phyloP scores from a whole-genome alignment of 148 eudicot species.

The Fagopyrum esculentum region DNA sequence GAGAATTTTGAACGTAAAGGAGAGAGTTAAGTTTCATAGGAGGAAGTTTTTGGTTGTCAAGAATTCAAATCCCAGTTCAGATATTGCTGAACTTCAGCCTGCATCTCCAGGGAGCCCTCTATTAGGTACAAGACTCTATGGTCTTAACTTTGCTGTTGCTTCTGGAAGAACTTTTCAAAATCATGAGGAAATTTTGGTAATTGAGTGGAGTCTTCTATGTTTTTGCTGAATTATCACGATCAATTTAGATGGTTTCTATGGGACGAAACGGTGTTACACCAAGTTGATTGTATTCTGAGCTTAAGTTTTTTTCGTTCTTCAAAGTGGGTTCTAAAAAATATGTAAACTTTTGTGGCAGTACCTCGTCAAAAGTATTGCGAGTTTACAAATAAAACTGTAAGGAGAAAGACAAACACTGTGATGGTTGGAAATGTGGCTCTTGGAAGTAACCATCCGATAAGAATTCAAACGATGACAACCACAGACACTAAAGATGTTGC shows the following conservation, averaged over 20 bases:
- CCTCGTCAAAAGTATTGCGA: conserved; percentile 95
- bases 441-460: conserved; percentile 94
- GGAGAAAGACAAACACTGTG: conserved; percentile 89
- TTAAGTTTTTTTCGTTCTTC: neutral
- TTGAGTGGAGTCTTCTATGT: neutral
- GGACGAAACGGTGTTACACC: neutral
- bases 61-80: conserved; percentile 66
- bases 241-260: neutral
- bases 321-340: neutral
- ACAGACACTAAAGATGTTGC: conserved; percentile 93
- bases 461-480: conserved; percentile 97
- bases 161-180: neutral
- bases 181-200: neutral
- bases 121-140: conserved; percentile 37
- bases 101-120: conserved; percentile 86
- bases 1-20: conserved; percentile 42
- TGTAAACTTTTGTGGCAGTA: conserved; percentile 33
- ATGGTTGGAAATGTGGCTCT: conserved; percentile 92
- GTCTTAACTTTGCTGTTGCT: neutral
- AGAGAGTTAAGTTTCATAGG: conserved; percentile 36
- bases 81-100: conserved; percentile 79
- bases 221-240: neutral
- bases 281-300: neutral
- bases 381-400: conserved; percentile 66
- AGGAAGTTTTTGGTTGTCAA: conserved; percentile 44